These are phyloP conservation scores for Solanum tacnaense DNA, from an alignment of 257 asterid genomes.

Conservation along the genomic window DNA sequence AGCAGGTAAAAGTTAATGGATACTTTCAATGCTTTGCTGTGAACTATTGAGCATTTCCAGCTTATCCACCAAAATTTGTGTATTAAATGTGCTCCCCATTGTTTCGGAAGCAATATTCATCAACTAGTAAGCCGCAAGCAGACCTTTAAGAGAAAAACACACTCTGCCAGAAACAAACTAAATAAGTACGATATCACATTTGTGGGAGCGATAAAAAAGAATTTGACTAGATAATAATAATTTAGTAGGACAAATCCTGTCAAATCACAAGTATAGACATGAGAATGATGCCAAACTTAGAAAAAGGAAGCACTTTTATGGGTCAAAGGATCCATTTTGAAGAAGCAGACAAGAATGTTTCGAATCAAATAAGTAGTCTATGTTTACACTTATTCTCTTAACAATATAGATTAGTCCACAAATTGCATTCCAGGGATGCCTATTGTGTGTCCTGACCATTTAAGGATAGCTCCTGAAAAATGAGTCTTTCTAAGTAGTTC, in stretches of 20 bases:
- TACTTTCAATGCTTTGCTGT: slow-evolving; percentile 98
- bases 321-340: background rate
- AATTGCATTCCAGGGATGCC: background rate
- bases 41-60: slow-evolving; percentile 77
- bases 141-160: slow-evolving; percentile 10
- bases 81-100: slow-evolving; percentile 84
- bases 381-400: background rate
- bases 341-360: background rate
- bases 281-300: background rate
- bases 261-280: background rate
- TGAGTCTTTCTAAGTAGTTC: background rate
- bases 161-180: background rate
- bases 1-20: slow-evolving; percentile 30
- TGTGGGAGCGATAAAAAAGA: background rate
- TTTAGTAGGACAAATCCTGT: background rate
- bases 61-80: slow-evolving; percentile 84
- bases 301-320: background rate
- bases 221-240: background rate
- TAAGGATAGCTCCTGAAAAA: background rate
- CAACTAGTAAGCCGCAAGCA: slow-evolving; percentile 17
- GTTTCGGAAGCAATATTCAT: slow-evolving; percentile 11
- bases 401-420: background rate
- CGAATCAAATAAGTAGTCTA: background rate
- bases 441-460: background rate
- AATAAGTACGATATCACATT: background rate